Base-by-base conservation (phyloP, 2,329 filamentous ascomycete genomes). In the Mollisiaceae sp. region DNA sequence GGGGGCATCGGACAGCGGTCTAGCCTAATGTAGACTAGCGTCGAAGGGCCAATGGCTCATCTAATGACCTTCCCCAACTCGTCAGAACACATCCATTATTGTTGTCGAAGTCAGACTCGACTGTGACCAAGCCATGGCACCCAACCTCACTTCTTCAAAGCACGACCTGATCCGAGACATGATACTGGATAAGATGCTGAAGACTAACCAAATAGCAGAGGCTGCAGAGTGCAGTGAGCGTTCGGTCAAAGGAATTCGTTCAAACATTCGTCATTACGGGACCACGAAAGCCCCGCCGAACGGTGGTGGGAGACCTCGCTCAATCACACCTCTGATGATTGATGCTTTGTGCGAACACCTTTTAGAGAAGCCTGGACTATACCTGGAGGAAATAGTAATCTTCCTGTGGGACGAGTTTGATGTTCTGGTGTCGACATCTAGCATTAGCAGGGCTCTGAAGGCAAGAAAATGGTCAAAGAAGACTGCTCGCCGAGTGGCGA, bases 401-500 rank as follows among this genome's bases (percentile, higher is more conserved):
- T 76, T 75, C 65, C 60, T 77, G 4, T 65, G 20, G 4, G 59
- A 67, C 22, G 62, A 69, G 32, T 70, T 70, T 27, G 59, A 67
- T 4, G 58, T 62, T 38, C 54, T 52, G 4, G 50, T 67, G 0
- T 14, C 47, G 18, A 52, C 20, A 9, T 27, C 35, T n/a, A 69
- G 27, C 36, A 70, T 71, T 20, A 64, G 64, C 15, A 65, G 65
- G 38, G 62, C 66, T 1, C 47, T 68, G 52, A 24, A n/a, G 38
- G 63, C 54, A 12, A 47, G 20, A 18, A 67, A 69, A 20, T 79
- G 70, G 75, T 72, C 70, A 3, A 77, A 75, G 67, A 78, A 79
- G 67, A 68, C 60, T 18, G 57, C 70, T 24, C 72, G 72, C 22
- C 70, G 74, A 52, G 68, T 76, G 39, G 74, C 75, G 54, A 75